phyloP scores from a whole-genome alignment of 2,329 filamentous ascomycete species.

The Cercospora sp. region DNA sequence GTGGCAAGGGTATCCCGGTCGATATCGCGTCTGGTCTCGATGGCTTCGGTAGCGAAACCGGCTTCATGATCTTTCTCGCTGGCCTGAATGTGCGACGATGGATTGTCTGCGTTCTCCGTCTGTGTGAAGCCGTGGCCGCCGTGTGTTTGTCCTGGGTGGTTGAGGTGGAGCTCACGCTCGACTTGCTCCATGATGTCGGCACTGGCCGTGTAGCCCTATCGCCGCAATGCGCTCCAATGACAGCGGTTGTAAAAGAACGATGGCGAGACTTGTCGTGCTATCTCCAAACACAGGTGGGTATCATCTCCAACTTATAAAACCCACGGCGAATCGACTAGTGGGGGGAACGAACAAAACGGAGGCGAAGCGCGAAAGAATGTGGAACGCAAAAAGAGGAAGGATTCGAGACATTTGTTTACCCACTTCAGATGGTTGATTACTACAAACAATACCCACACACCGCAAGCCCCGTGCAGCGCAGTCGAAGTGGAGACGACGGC shows the following conservation, averaged over 20 bases:
- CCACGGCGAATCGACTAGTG: neutral
- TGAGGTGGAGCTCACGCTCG: conserved; percentile 31
- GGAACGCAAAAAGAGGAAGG: neutral
- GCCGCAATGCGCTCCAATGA: conserved; percentile 7
- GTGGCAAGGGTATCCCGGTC: conserved; percentile 15
- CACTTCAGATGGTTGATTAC: neutral
- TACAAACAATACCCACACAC: neutral
- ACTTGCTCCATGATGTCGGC: conserved; percentile 19
- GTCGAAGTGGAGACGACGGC: neutral
- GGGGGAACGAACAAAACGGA: neutral
- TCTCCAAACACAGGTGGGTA: neutral
- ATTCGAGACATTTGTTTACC: conserved; percentile 8
- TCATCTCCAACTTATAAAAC: neutral
- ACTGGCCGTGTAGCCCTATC: neutral
- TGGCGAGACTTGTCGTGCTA: conserved; percentile 1
- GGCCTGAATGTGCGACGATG: conserved; percentile 12
- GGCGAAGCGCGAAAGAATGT: conserved; percentile 4
- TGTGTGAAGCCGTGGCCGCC: conserved; percentile 23
- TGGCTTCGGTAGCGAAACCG: conserved; percentile 15
- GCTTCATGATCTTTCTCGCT: conserved; percentile 8
- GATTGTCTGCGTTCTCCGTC: conserved; percentile 19
- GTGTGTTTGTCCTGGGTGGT: conserved; percentile 30
- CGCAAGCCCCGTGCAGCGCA: neutral
- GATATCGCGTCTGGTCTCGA: conserved; percentile 20
- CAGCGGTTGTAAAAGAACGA: neutral